These are phyloP conservation scores for Microcos paniculata DNA, from an alignment of 345 rosid species.

Conservation along the genomic window DNA sequence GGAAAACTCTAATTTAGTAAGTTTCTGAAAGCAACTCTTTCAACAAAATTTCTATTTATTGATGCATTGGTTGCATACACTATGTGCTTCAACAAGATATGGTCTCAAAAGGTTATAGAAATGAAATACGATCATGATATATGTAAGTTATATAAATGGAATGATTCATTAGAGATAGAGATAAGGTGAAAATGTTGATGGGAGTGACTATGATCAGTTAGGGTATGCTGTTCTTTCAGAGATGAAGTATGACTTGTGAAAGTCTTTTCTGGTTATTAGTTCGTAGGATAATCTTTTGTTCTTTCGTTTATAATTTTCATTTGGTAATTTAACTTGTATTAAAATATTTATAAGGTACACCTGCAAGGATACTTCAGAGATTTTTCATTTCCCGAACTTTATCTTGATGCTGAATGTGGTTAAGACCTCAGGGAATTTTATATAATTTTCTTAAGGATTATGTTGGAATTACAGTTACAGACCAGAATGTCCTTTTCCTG, in stretches of 20 bases:
- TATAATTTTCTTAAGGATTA: background rate
- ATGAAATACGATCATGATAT: background rate
- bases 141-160: background rate
- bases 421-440: background rate
- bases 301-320: background rate
- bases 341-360: background rate
- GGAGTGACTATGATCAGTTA: background rate
- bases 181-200: background rate
- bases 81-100: background rate
- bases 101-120: background rate
- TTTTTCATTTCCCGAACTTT: background rate
- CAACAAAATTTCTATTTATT: background rate
- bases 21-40: background rate
- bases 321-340: background rate
- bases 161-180: background rate
- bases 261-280: background rate
- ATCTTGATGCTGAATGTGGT: background rate
- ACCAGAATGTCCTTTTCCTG: no score
- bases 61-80: background rate
- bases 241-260: background rate
- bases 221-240: background rate
- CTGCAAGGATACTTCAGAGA: no score
- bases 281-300: no score
- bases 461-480: background rate
- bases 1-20: background rate